These are phyloP conservation scores for Pelargonium hybrid DNA, from an alignment of 441 rosid species.

Conservation along the genomic window DNA sequence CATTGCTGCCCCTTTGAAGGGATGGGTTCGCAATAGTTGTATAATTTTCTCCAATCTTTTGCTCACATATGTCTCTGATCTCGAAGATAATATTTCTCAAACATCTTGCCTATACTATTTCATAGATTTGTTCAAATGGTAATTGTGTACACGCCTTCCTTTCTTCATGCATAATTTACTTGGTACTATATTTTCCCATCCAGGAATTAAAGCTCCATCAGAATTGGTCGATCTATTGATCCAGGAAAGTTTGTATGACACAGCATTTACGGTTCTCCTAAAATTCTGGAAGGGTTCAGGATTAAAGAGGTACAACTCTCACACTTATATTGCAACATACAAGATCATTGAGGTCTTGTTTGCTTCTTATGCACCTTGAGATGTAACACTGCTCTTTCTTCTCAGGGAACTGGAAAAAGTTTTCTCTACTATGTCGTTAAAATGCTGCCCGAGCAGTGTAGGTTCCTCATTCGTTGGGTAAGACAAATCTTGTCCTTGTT, in stretches of 20 bases:
- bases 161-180: conserved; percentile 12
- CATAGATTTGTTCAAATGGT: conserved; percentile 8
- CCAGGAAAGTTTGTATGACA: conserved; percentile 62
- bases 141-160: background rate
- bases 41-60: background rate
- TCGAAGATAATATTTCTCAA: background rate
- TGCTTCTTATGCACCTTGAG: conserved; percentile 14
- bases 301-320: conserved; percentile 46
- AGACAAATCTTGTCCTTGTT: conserved; percentile 15
- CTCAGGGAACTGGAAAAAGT: conserved; percentile 79
- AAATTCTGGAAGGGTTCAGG: conserved; percentile 79
- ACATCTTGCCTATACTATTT: background rate
- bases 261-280: conserved; percentile 70
- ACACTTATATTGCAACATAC: conserved; percentile 12
- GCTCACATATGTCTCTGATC: background rate
- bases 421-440: conserved; percentile 64
- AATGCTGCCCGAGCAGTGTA: conserved; percentile 59
- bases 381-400: conserved; percentile 16
- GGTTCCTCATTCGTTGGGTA: conserved; percentile 45
- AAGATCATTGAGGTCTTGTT: background rate
- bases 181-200: conserved; percentile 19
- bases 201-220: conserved; percentile 49
- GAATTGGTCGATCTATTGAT: conserved; percentile 76
- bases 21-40: background rate
- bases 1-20: background rate